Evolutionary conservation across 2,329 filamentous ascomycete species (phyloP).

Genomic region (Hypoxylon sp.): DNA sequence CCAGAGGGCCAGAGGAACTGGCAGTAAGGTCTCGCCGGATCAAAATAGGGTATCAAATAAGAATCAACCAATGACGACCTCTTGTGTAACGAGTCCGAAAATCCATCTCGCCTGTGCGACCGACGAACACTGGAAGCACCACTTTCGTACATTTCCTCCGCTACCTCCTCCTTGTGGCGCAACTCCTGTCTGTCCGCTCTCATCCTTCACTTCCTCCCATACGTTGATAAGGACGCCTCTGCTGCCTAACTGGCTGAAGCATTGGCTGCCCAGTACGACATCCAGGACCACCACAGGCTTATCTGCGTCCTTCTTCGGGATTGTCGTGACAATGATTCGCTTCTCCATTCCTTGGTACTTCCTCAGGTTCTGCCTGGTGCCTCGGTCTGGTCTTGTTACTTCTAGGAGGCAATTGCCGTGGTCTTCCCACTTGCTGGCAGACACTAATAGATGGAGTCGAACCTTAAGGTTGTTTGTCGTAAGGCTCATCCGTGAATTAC

Average conservation of each 20-base stretch:
- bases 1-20: slow-evolving; percentile 3
- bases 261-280: slow-evolving; percentile 85
- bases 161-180: slow-evolving; percentile 67
- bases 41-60: slow-evolving; percentile 37
- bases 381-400: slow-evolving; percentile 81
- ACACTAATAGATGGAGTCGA: slow-evolving; percentile 84
- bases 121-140: slow-evolving; percentile 73
- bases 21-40: slow-evolving; percentile 14
- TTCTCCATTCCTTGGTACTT: slow-evolving; percentile 82
- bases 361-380: slow-evolving; percentile 70
- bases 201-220: slow-evolving; percentile 81
- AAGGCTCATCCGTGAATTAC: slow-evolving; percentile 65
- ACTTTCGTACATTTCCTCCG: slow-evolving; percentile 71
- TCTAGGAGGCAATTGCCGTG: slow-evolving; percentile 87
- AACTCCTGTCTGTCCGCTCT: slow-evolving; percentile 68
- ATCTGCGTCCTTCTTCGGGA: slow-evolving; percentile 73
- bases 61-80: slow-evolving; percentile 61
- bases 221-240: slow-evolving; percentile 91
- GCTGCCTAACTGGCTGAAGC: slow-evolving; percentile 86
- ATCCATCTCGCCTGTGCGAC: slow-evolving; percentile 70
- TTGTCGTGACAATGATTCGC: slow-evolving; percentile 82
- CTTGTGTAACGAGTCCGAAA: slow-evolving; percentile 69
- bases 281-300: slow-evolving; percentile 79
- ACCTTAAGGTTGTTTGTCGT: slow-evolving; percentile 88
- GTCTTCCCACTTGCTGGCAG: slow-evolving; percentile 88